Conservation (phyloP, 2,329 filamentous ascomycete genomes). For the Colletotrichum abscissum region DNA sequence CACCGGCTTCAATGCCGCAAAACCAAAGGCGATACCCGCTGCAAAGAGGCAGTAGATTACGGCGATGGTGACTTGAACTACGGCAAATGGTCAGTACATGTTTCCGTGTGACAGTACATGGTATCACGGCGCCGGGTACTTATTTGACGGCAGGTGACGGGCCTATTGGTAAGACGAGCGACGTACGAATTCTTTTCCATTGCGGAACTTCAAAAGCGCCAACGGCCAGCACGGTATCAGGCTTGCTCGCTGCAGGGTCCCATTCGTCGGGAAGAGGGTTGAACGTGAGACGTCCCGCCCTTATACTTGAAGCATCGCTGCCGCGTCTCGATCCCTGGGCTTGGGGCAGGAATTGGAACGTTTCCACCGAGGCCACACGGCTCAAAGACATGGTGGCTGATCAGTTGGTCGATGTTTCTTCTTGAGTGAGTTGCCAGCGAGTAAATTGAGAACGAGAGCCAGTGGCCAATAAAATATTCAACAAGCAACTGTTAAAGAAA, state of each 20-base stretch:
- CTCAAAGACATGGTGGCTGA: conserved; percentile 60
- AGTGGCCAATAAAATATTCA: background rate
- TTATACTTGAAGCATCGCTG: conserved; percentile 57
- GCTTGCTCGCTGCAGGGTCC: conserved; percentile 53
- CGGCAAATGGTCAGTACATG: background rate
- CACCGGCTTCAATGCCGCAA: conserved; percentile 85
- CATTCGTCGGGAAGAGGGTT: conserved; percentile 66
- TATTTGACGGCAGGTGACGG: background rate
- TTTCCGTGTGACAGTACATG: background rate
- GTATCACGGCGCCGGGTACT: background rate
- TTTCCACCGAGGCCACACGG: conserved; percentile 64
- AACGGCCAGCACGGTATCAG: conserved; percentile 58
- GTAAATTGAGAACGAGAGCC: background rate
- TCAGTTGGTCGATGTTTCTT: background rate
- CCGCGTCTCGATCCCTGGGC: conserved; percentile 53
- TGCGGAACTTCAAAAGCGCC: conserved; percentile 65
- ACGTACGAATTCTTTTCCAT: conserved; percentile 66
- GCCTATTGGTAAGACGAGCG: background rate
- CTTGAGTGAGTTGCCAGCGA: background rate
- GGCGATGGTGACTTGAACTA: conserved; percentile 51
- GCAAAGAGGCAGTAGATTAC: conserved; percentile 52
- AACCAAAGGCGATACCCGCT: conserved; percentile 84
- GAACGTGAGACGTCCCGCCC: conserved; percentile 63
- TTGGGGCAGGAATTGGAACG: conserved; percentile 55
- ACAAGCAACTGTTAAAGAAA: background rate